Percentiles rank a stretch among this genome's conserved stretches.
phyloP scores from a whole-genome alignment of 345 rosid genomes.

The Clarkia xantiana region DNA sequence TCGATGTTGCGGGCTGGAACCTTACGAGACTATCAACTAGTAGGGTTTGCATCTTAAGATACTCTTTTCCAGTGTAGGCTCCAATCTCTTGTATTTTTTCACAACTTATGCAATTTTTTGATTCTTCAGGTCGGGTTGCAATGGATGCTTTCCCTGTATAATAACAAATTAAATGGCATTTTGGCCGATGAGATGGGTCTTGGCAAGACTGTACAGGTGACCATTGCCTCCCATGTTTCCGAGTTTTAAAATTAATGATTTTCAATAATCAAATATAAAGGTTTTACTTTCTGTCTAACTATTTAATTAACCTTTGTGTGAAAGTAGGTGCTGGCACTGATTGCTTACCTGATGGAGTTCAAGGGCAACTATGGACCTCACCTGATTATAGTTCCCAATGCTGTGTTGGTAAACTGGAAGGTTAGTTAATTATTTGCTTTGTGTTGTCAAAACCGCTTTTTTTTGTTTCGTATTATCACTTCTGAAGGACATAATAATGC shows the following conservation, averaged over 20 bases:
- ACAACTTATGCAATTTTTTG: conserved; percentile 4
- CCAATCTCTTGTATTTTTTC: neutral
- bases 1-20: conserved; percentile 94
- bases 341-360: conserved; percentile 98
- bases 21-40: conserved; percentile 97
- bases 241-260: too few relatives aligned
- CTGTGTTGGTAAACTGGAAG: conserved; percentile 99
- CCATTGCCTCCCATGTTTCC: too few relatives aligned
- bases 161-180: conserved; percentile 96
- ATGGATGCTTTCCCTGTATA: conserved; percentile 99
- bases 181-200: conserved; percentile 99
- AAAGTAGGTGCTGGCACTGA: conserved; percentile 88
- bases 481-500: conserved; percentile 1
- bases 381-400: conserved; percentile 98
- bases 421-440: conserved; percentile 14
- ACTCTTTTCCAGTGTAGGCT: too few relatives aligned
- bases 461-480: too few relatives aligned
- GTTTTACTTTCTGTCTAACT: conserved; percentile 1
- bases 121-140: conserved; percentile 84
- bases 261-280: neutral
- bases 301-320: conserved; percentile 9
- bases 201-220: conserved; percentile 99
- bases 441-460: too few relatives aligned
- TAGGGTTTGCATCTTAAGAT: conserved; percentile 8
- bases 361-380: conserved; percentile 99